phyloP scores from a whole-genome alignment of 768 basidiomycete genomes.

The Auricularia cornea region DNA sequence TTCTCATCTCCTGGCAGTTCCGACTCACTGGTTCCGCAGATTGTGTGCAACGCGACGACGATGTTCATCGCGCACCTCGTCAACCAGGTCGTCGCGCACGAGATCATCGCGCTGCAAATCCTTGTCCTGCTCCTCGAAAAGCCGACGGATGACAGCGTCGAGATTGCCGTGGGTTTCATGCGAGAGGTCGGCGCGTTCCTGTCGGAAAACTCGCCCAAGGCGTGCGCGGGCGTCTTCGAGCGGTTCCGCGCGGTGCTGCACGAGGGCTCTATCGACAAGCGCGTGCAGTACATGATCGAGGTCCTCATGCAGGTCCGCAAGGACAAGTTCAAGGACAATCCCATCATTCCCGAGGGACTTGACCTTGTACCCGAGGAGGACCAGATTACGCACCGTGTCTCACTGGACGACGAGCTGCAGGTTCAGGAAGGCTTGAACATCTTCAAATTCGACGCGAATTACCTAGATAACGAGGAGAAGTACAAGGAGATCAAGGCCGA shows the following conservation, averaged over 20 bases:
- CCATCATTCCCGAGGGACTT: slow-evolving; percentile 84
- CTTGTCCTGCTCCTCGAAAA: slow-evolving; percentile 91
- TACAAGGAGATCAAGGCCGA: slow-evolving; percentile 88
- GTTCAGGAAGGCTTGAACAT: slow-evolving; percentile 93
- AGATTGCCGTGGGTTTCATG: slow-evolving; percentile 96
- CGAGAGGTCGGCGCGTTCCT: slow-evolving; percentile 96
- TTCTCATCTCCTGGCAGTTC: not conserved
- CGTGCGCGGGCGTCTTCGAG: slow-evolving; percentile 90
- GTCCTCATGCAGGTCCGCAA: slow-evolving; percentile 98
- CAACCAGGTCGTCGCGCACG: slow-evolving; percentile 82
- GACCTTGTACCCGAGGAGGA: slow-evolving; percentile 98
- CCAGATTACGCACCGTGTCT: slow-evolving; percentile 90
- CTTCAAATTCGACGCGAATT: slow-evolving; percentile 90
- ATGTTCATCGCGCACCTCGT: slow-evolving; percentile 62
- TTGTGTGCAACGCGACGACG: slow-evolving; percentile 67
- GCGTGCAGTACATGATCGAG: slow-evolving; percentile 99
- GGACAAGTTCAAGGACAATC: slow-evolving; percentile 99
- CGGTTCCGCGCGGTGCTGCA: slow-evolving; percentile 95
- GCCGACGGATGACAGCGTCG: slow-evolving; percentile 95
- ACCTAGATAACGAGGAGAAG: slow-evolving; percentile 85
- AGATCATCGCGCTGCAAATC: slow-evolving; percentile 90
- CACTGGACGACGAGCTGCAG: slow-evolving; percentile 86
- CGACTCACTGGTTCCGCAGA: not conserved
- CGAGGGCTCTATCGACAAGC: slow-evolving; percentile 89
- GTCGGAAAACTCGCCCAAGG: slow-evolving; percentile 87